Percentiles rank a stretch among this genome's conserved stretches.
phyloP scores from a whole-genome alignment of 179 eudicot species.

The Heliamphora pulchella region DNA sequence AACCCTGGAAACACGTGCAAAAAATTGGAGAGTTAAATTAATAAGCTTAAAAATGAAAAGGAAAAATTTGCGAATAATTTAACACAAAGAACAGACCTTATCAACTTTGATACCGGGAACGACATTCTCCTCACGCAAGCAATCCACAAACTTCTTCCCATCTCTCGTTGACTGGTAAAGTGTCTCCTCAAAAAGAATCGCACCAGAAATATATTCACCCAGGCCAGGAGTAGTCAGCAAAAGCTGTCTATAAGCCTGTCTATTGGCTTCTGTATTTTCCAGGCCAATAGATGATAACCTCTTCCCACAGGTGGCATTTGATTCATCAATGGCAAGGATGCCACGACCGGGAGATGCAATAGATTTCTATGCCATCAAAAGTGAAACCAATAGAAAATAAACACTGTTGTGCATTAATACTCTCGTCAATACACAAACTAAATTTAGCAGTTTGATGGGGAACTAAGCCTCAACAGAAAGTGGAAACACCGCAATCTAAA shows the following conservation, averaged over 20 bases:
- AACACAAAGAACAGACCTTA: constrained; percentile 24
- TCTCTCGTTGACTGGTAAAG: constrained; percentile 53
- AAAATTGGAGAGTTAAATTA: background rate
- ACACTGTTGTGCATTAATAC: background rate
- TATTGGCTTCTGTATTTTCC: constrained; percentile 34
- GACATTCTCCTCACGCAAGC: constrained; percentile 36
- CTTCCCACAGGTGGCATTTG: constrained; percentile 43
- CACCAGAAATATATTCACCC: constrained; percentile 46
- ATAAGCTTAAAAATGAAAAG: background rate
- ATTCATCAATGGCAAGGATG: constrained; percentile 37
- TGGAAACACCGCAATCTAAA: background rate
- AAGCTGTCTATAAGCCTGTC: constrained; percentile 36
- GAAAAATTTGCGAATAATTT: background rate
- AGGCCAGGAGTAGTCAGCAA: constrained; percentile 39
- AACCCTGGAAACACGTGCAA: constrained; percentile 31
- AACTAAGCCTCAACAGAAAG: background rate
- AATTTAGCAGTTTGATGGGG: background rate
- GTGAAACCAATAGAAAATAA: background rate
- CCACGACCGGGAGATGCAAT: constrained; percentile 46
- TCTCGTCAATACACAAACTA: background rate
- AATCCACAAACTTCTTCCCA: constrained; percentile 45
- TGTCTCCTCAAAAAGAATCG: constrained; percentile 52
- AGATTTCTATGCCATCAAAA: constrained; percentile 24
- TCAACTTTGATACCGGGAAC: constrained; percentile 57
- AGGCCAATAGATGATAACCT: constrained; percentile 34